phyloP scores from a whole-genome alignment of 176 grass and related monocot genomes.

The Bolboschoenus planiculmis region DNA sequence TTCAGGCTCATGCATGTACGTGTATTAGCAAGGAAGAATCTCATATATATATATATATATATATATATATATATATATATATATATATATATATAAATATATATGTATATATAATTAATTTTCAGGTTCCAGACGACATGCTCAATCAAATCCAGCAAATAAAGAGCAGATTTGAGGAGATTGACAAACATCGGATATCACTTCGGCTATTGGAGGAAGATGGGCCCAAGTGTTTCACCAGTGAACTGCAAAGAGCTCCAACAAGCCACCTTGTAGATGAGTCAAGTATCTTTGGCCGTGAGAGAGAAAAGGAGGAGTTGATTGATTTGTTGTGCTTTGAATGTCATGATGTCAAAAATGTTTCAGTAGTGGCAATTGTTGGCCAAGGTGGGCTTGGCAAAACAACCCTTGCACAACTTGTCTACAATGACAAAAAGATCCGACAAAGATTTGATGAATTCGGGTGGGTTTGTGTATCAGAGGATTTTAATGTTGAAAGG shows the following conservation, averaged over 20 bases:
- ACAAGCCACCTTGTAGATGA: not conserved
- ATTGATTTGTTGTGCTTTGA: not conserved
- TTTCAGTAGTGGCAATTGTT: not conserved
- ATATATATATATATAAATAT: no score
- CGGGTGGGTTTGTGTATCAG: not conserved
- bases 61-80: no score
- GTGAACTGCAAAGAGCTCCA: not conserved
- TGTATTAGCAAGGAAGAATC: no score
- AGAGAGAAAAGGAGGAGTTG: not conserved
- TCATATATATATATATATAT: no score
- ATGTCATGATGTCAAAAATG: no score
- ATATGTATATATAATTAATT: not conserved
- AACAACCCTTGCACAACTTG: not conserved
- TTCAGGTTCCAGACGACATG: not conserved
- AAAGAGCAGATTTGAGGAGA: not conserved
- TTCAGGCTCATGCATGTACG: no score
- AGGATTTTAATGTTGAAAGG: not conserved
- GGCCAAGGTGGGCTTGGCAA: not conserved
- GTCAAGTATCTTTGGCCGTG: not conserved
- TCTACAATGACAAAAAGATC: not conserved
- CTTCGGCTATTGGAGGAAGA: not conserved
- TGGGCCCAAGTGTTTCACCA: not conserved
- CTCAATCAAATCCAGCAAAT: not conserved
- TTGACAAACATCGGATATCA: not conserved
- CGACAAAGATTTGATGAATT: not conserved